Percentiles rank a stretch among this genome's conserved stretches.
phyloP scores from a whole-genome alignment of 2,329 filamentous ascomycete species.

The Scytalidium lignicola region DNA sequence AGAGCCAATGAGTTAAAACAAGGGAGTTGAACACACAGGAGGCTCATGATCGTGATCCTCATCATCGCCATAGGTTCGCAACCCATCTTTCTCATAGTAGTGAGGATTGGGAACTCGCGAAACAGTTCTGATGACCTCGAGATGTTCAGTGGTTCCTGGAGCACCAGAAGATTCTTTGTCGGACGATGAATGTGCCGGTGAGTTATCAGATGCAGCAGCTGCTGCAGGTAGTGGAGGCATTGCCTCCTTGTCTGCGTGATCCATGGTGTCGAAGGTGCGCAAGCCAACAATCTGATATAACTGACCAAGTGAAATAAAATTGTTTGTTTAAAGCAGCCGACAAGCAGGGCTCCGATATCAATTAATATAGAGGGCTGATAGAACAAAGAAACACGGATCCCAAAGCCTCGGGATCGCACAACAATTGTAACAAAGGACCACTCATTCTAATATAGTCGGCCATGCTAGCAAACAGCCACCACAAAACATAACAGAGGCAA shows the following conservation, averaged over 20 bases:
- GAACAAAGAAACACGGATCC: no score
- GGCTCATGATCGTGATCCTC: conserved; percentile 41
- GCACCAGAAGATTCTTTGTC: conserved; percentile 13
- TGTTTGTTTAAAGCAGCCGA: no score
- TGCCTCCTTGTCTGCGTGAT: neutral
- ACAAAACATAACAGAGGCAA: no score
- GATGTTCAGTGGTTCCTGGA: conserved; percentile 4
- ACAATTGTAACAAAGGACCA: no score
- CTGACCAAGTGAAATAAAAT: no score
- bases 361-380: no score
- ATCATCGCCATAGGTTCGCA: conserved; percentile 41
- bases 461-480: no score
- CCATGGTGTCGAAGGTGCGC: no score
- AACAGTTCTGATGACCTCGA: conserved; percentile 18
- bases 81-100: conserved; percentile 26
- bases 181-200: conserved; percentile 11
- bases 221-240: neutral
- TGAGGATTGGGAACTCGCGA: conserved; percentile 19
- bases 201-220: conserved; percentile 6
- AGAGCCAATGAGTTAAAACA: conserved; percentile 22
- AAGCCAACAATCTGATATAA: neutral
- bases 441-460: no score
- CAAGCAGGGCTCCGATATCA: no score
- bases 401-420: no score
- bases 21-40: conserved; percentile 36